A percentile compares a stretch with the other conserved stretches of the same genome.
Conservation (phyloP, 495 filamentous ascomycete species). For the Tuber calosporum region DNA sequence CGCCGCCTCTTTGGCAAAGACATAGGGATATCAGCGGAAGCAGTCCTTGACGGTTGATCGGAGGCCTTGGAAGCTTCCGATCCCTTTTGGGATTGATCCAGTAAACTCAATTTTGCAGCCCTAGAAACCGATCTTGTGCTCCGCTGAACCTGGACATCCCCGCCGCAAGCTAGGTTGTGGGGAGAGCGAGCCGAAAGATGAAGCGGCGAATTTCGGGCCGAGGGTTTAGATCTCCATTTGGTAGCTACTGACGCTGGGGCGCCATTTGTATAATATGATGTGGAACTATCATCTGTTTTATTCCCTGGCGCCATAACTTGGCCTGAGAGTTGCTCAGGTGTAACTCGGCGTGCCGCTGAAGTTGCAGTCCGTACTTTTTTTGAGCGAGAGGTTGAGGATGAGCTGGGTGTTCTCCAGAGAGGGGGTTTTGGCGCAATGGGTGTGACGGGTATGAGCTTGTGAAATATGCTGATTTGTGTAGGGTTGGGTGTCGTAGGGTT, state of each 20-base stretch:
- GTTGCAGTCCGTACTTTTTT: neutral
- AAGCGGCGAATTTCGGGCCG: neutral
- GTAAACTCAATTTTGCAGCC: neutral
- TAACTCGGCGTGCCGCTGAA: neutral
- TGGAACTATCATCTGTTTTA: neutral
- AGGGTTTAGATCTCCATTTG: neutral
- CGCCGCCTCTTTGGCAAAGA: neutral
- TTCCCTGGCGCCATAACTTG: neutral
- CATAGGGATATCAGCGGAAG: neutral
- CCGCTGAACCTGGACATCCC: neutral
- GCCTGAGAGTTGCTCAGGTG: neutral
- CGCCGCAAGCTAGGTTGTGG: neutral
- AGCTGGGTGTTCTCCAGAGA: neutral
- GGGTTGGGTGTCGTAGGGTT: neutral
- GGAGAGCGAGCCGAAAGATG: neutral
- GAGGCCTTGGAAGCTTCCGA: neutral
- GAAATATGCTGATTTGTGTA: neutral
- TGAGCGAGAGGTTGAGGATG: neutral
- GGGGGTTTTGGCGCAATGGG: conserved; percentile 1
- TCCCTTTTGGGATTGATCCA: neutral
- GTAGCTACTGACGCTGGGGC: neutral
- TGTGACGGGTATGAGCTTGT: neutral
- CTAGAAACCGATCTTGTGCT: neutral
- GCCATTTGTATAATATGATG: neutral
- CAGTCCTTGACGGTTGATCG: neutral